Evolutionary conservation across 192 early-diverging fungal genomes (phyloP).

Genomic region (Linnemannia zychae): DNA sequence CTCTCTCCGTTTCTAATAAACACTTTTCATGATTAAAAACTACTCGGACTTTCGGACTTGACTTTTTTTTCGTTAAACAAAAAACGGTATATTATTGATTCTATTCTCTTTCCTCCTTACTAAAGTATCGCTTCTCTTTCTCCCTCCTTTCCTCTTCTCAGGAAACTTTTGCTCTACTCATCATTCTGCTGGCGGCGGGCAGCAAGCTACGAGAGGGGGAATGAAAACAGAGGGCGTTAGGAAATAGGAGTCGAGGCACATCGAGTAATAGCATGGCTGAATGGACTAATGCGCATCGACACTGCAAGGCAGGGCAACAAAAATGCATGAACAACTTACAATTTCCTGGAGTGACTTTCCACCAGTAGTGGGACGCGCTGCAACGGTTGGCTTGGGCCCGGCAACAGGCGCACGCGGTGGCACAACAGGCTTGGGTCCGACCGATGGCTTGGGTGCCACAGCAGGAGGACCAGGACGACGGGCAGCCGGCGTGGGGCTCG

Average conservation of each 20-base stretch:
- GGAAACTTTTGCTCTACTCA: background rate
- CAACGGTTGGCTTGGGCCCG: conserved; percentile 43
- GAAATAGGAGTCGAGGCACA: background rate
- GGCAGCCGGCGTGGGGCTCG: conserved; percentile 48
- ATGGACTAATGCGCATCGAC: background rate
- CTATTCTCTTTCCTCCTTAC: background rate
- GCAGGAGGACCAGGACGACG: conserved; percentile 42
- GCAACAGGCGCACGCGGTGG: conserved; percentile 43
- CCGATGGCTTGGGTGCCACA: conserved; percentile 40
- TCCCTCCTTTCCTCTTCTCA: background rate
- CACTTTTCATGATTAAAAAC: no score
- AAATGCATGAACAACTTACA: conserved; percentile 33
- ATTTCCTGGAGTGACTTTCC: conserved; percentile 52
- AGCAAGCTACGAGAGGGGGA: conserved; percentile 4
- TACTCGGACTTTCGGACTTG: no score
- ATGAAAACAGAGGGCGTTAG: background rate
- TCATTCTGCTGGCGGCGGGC: conserved; percentile 38
- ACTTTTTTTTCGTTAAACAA: background rate
- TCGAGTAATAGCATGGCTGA: background rate
- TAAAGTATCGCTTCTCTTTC: background rate
- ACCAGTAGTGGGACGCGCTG: conserved; percentile 44
- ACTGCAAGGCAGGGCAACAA: background rate
- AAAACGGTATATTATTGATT: background rate
- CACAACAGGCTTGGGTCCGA: conserved; percentile 38
- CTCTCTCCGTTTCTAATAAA: background rate